phyloP scores from a whole-genome alignment of 345 rosid species.

The Turnera subulata region DNA sequence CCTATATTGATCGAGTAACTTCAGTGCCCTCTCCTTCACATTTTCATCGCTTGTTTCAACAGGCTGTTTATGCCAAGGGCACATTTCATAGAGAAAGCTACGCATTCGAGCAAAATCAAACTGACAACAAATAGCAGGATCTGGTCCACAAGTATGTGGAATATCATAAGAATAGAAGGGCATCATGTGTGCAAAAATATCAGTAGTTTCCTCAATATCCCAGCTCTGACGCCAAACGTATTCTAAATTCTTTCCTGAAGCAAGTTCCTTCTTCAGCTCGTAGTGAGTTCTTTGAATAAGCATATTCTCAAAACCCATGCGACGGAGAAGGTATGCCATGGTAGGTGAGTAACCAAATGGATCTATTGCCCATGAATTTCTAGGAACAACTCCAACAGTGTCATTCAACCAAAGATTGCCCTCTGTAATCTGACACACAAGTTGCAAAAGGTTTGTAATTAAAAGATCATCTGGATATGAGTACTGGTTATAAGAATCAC shows the following conservation, averaged over 20 bases:
- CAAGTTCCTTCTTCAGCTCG: conserved; percentile 97
- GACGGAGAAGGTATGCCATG: conserved; percentile 94
- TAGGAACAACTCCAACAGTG: conserved; percentile 83
- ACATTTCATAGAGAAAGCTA: conserved; percentile 58
- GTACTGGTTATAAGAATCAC: conserved; percentile 1
- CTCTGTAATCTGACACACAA: conserved; percentile 61
- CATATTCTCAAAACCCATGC: conserved; percentile 99
- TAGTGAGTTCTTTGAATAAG: conserved; percentile 98
- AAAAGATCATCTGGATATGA: neutral
- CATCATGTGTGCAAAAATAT: conserved; percentile 98
- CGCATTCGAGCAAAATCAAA: conserved; percentile 84
- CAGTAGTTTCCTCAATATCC: conserved; percentile 91
- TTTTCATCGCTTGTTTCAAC: conserved; percentile 71
- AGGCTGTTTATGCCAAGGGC: conserved; percentile 85
- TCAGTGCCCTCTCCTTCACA: conserved; percentile 82
- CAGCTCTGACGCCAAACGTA: conserved; percentile 96
- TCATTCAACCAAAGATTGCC: conserved; percentile 97
- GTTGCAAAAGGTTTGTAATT: neutral
- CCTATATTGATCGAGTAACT: conserved; percentile 86
- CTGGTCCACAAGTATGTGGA: conserved; percentile 99
- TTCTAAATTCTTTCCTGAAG: conserved; percentile 80
- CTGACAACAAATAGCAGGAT: conserved; percentile 97
- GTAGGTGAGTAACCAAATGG: conserved; percentile 98
- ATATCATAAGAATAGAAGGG: conserved; percentile 96
- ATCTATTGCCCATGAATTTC: conserved; percentile 97